Evolutionary conservation across 768 basidiomycete genomes (phyloP).

Genomic region (Leucosporidium yakuticum): DNA sequence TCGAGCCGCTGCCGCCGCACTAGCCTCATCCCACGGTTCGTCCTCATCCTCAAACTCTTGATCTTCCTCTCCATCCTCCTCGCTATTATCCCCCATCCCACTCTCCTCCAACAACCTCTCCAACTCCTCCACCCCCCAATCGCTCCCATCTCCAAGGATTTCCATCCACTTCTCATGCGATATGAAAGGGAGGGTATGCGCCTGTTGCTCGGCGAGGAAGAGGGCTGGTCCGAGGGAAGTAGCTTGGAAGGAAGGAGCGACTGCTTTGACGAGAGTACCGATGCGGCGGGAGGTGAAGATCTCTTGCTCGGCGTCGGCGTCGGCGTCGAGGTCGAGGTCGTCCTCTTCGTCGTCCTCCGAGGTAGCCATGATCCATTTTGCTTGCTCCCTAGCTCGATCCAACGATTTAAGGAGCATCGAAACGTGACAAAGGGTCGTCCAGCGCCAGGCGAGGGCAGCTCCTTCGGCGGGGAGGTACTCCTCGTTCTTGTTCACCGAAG

Average conservation of each 20-base stretch:
- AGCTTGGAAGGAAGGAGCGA: constrained; percentile 31
- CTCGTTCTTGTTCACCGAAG: not conserved
- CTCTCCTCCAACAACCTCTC: not conserved
- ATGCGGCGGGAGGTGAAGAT: not conserved
- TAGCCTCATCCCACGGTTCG: too few relatives aligned
- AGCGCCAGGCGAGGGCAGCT: constrained; percentile 27
- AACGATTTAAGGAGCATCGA: constrained; percentile 24
- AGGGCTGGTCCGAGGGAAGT: constrained; percentile 28
- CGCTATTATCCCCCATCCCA: constrained; percentile 5
- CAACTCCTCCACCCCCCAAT: constrained; percentile 5
- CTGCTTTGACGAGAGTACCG: constrained; percentile 4
- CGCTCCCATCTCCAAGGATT: constrained; percentile 15
- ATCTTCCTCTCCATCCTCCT: constrained; percentile 1
- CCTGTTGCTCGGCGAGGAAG: constrained; percentile 20
- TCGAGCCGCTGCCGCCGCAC: too few relatives aligned
- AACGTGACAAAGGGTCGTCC: constrained; percentile 31
- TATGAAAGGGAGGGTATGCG: constrained; percentile 3
- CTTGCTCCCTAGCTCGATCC: constrained; percentile 6
- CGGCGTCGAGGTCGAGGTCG: not conserved
- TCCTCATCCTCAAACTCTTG: too few relatives aligned
- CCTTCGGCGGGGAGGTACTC: constrained; percentile 19
- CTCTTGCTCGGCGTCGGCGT: not conserved
- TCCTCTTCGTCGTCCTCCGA: not conserved
- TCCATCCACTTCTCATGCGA: constrained; percentile 17
- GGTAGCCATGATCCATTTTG: not conserved